Percentiles rank a stretch among this genome's conserved stretches.
These are phyloP conservation scores for Colletotrichum destructivum DNA, from an alignment of 2,329 filamentous ascomycete genomes.

Conservation along the genomic window DNA sequence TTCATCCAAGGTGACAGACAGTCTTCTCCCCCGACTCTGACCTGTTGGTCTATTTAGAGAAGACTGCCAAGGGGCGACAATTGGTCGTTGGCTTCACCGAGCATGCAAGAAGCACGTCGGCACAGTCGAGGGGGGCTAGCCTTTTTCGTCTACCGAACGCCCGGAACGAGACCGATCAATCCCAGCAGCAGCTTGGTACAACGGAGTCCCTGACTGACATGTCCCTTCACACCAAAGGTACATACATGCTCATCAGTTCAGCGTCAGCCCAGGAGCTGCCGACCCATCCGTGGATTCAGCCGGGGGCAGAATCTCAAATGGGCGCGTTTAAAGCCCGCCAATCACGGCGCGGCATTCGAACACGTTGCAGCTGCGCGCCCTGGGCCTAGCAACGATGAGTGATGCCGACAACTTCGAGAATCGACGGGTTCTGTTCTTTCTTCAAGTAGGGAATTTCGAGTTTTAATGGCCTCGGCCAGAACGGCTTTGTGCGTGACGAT, in stretches of 20 bases:
- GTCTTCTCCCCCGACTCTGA: neutral
- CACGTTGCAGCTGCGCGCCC: slow-evolving; percentile 30
- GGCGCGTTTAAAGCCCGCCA: slow-evolving; percentile 9
- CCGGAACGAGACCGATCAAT: neutral
- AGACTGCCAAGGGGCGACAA: neutral
- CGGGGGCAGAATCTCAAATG: slow-evolving; percentile 7
- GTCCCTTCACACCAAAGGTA: slow-evolving; percentile 22
- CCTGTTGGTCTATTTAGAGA: neutral
- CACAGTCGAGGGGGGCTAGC: slow-evolving; percentile 13
- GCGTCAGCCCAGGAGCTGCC: slow-evolving; percentile 13
- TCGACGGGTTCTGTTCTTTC: neutral
- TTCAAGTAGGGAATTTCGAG: neutral
- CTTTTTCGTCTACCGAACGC: slow-evolving; percentile 31
- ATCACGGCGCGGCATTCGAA: slow-evolving; percentile 13
- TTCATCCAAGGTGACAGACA: slow-evolving; percentile 11
- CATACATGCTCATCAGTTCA: slow-evolving; percentile 1
- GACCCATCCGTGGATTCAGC: slow-evolving; percentile 28
- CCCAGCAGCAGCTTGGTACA: slow-evolving; percentile 5
- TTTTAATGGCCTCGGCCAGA: too few relatives aligned
- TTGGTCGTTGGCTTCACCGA: neutral
- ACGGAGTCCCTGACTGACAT: slow-evolving; percentile 3
- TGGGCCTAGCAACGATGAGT: neutral
- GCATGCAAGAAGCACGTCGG: neutral
- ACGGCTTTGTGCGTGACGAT: neutral
- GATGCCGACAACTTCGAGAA: neutral